A percentile compares a stretch with the other conserved stretches of the same genome.
Evolutionary conservation across 163 green algal species (phyloP).

Genomic region (Chlorella variabilis): DNA sequence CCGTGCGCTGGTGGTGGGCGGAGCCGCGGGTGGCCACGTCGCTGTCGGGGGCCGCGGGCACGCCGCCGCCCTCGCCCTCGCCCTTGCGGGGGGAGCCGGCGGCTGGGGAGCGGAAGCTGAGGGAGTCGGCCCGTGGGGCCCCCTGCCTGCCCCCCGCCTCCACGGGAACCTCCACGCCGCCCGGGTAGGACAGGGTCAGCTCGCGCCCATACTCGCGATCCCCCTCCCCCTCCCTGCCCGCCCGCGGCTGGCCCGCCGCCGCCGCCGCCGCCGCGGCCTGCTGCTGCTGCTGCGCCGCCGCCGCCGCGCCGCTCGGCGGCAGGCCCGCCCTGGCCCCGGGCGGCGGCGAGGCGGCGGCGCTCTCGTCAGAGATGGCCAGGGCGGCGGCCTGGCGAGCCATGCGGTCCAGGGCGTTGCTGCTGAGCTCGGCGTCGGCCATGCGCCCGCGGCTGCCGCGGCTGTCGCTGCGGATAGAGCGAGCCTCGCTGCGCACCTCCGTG

Average conservation of each 20-base stretch:
- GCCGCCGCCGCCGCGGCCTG: not conserved
- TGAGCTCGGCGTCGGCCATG: slow-evolving; percentile 5
- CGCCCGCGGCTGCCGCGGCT: slow-evolving; percentile 15
- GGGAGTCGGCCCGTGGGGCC: not conserved
- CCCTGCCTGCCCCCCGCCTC: not conserved
- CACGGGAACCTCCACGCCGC: not conserved
- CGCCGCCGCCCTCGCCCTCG: not conserved
- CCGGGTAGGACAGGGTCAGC: slow-evolving; percentile 5
- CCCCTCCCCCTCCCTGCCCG: not conserved
- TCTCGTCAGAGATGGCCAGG: not conserved
- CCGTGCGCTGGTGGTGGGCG: not conserved
- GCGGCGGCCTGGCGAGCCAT: slow-evolving; percentile 15
- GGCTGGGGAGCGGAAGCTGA: slow-evolving; percentile 12
- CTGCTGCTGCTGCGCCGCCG: slow-evolving; percentile 1
- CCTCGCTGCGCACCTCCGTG: slow-evolving; percentile 10
- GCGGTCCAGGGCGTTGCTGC: slow-evolving; percentile 12
- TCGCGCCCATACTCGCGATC: not conserved
- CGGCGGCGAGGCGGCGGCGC: not conserved
- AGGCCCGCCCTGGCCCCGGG: not conserved
- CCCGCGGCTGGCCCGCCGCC: not conserved
- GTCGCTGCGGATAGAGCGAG: slow-evolving; percentile 9
- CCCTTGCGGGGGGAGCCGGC: not conserved
- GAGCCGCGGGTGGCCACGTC: slow-evolving; percentile 23
- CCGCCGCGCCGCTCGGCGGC: not conserved
- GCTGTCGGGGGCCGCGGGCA: not conserved